Percentiles rank a stretch among this genome's conserved stretches.
phyloP scores from a whole-genome alignment of 495 filamentous ascomycete species.

The Talaromyces ruber region DNA sequence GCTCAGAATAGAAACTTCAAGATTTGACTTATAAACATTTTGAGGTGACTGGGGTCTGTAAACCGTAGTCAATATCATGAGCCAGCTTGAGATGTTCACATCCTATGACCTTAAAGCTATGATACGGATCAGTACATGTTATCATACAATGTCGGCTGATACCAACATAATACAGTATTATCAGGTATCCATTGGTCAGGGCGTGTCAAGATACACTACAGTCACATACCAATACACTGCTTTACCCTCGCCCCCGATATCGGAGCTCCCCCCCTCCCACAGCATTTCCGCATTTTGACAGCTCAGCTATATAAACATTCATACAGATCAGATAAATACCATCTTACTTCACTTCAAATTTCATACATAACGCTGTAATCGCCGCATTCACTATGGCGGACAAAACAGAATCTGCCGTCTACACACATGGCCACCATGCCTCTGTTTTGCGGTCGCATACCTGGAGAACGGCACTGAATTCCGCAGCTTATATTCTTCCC shows the following conservation, averaged over 20 bases:
- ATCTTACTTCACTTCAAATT: not conserved
- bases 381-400: slow-evolving; percentile 1
- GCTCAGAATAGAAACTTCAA: not conserved
- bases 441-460: slow-evolving; percentile 38
- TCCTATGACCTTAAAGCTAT: not conserved
- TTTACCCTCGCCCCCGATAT: not conserved
- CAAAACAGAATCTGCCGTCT: slow-evolving; percentile 27
- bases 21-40: not conserved
- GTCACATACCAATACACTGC: not conserved
- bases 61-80: not conserved
- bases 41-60: not conserved
- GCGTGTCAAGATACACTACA: not conserved
- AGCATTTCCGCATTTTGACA: not conserved
- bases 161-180: not conserved
- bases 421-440: slow-evolving; percentile 43
- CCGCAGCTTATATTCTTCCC: slow-evolving; percentile 38
- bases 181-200: not conserved
- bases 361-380: not conserved
- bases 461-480: slow-evolving; percentile 41
- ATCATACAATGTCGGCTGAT: not conserved
- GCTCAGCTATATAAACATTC: not conserved
- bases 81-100: too few relatives aligned
- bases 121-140: not conserved
- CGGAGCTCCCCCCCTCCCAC: not conserved
- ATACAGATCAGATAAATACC: not conserved